Evolutionary conservation across 441 rosid genomes (phyloP), one percentile per base, ranked within the genome.

Genomic region (Brassica hybrid): DNA sequence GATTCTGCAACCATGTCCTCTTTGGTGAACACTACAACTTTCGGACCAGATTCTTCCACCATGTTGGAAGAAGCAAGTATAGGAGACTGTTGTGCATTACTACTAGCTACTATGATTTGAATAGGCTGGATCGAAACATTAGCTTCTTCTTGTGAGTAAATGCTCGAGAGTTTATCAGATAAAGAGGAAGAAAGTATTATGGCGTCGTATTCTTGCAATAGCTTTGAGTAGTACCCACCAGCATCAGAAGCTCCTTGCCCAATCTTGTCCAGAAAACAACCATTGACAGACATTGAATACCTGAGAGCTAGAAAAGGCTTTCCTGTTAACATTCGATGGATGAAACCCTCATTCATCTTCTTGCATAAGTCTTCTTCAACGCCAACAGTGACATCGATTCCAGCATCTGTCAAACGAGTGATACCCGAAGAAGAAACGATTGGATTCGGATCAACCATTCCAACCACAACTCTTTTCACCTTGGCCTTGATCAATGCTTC

Each of bases 161-260:
- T 86, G 75, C 80, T 58, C 0, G 86, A 69, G 61, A 73, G 80
- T 21, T 79, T 57, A 76, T 81, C 84, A 50, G 76, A 41, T 13
- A 85, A 83, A 12, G 91, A 85, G 19, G 92, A 67, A 2, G 94
- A 89, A 73, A 88, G 71, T 67, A 96, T 81, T 13, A 96, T 36
- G n/a, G 86, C 97, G 72, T 96, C 97, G 23, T 91, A 88, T 81
- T 92, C 91, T 73, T 88, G 94, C 71, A 96, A 85, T 73, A 96
- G 79, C 78, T 82, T 82, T 21, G 96, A 93, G 87, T 92, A 89
- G 87, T 93, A 96, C 63, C 99, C 95, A 73, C 93, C 93, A 56
- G 32, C 12, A 71, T 83, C 83, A 0, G 70, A 34, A 41, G 69
- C 91, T 59, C 91, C 89, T 76, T 86, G 89, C 16, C 97, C 97